Base-by-base conservation (phyloP, 2,329 filamentous ascomycete genomes). In the Aspergillus eucalypticola region DNA sequence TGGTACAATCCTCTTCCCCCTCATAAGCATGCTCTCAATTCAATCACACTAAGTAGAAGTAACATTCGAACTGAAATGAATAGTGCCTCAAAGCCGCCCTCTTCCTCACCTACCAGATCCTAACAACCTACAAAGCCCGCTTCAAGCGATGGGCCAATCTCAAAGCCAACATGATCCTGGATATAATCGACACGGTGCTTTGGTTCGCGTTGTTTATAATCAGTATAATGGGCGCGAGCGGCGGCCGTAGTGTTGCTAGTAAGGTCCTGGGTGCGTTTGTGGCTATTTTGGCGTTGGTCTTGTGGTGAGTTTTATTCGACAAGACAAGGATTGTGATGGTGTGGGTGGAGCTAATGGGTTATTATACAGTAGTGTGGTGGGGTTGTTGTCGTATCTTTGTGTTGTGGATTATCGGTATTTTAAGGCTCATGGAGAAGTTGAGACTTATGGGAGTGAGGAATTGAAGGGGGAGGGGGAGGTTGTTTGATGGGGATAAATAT, bases 191-290 rank as follows among this genome's bases (percentile, higher is more conserved):
- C 11, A 70, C 66, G 0, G 38, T 71, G 2, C 69, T 71, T 19
- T 71, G 67, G 66, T 66, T 70, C 17, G 67, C 63, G 0, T 48
- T 70, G 1, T 68, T 69, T n/a, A 58, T 70, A 8, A 64, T 70
- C 35, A 64, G 58, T 2, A 65, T 69, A 1, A 60, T 69, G 59
- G 66, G 64, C 0, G 56, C 65, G 2, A 54, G 17, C 4, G 60
- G 58, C 0, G 50, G 59, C 2, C 25, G 25, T 13, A 67, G 59
- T 46, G 52, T 17, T 3, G 63, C 61, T 21, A 66, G 67, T 58
- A 57, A 62, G 21, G 61, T 66, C 1, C 32, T 71, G 21, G 67
- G 67, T 17, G 65, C 55, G 3, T 56, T 70, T 21, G 35, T 68
- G 5, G 57, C 64, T 8, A 54, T 62, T 1, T 21, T 68, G 27